These are phyloP conservation scores for Clitoria ternatea DNA, from an alignment of 306 rosid species.

Conservation along the genomic window DNA sequence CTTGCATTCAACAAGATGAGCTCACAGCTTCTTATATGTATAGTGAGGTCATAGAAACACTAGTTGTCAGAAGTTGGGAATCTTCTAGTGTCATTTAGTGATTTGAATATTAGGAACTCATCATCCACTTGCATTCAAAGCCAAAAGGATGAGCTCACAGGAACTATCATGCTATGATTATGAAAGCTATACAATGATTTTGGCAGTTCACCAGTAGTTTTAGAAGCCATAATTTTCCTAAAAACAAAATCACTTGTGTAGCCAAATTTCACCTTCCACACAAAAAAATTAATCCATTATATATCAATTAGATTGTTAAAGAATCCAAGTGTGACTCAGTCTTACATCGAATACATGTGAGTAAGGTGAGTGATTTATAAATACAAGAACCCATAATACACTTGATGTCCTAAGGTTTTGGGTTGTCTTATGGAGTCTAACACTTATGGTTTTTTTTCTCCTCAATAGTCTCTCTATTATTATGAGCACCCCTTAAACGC, in stretches of 20 bases:
- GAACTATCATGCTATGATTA: constrained; percentile 21
- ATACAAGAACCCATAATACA: too few relatives aligned
- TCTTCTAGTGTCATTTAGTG: constrained; percentile 17
- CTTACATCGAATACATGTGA: too few relatives aligned
- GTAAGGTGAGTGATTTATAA: too few relatives aligned
- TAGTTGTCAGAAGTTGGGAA: constrained; percentile 7
- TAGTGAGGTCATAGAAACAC: constrained; percentile 22
- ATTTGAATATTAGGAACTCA: constrained; percentile 22
- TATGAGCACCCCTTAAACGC: too few relatives aligned
- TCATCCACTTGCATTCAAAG: constrained; percentile 29
- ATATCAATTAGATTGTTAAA: constrained; percentile 6
- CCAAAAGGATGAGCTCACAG: constrained; percentile 26
- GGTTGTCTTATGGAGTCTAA: too few relatives aligned
- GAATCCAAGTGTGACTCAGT: too few relatives aligned
- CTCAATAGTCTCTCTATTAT: too few relatives aligned
- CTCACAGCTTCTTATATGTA: not conserved
- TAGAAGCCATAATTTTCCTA: constrained; percentile 24
- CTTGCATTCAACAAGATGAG: constrained; percentile 7
- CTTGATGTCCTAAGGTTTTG: too few relatives aligned
- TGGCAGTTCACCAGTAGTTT: constrained; percentile 34
- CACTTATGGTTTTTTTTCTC: too few relatives aligned
- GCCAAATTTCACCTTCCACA: constrained; percentile 18
- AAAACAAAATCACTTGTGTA: constrained; percentile 1
- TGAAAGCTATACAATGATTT: constrained; percentile 7
- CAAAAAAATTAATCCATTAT: constrained; percentile 8